Evolutionary conservation across 129 eudicot species (phyloP).

Genomic region (Flaveria linearis): DNA sequence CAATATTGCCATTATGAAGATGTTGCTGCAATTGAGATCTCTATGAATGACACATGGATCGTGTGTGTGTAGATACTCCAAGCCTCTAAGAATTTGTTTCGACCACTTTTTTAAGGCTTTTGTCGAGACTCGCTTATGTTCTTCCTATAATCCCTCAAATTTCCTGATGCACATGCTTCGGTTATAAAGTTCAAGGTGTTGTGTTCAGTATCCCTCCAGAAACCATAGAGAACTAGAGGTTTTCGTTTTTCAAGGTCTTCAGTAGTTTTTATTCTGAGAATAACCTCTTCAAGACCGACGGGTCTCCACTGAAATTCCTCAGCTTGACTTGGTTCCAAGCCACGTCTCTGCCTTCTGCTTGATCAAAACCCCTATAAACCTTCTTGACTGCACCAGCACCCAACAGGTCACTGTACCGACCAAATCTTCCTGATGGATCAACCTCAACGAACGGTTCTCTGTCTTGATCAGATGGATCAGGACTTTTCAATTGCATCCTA

Average conservation of each 20-base stretch:
- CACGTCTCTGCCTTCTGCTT: conserved; percentile 60
- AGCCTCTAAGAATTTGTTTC: conserved; percentile 58
- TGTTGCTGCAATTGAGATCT: conserved; percentile 74
- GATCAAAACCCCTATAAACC: conserved; percentile 68
- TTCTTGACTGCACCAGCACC: conserved; percentile 79
- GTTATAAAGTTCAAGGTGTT: conserved; percentile 63
- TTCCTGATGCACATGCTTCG: conserved; percentile 68
- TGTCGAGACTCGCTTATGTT: conserved; percentile 59
- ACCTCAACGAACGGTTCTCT: conserved; percentile 63
- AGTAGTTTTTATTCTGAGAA: conserved; percentile 53
- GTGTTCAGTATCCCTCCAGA: conserved; percentile 60
- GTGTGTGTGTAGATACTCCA: conserved; percentile 69
- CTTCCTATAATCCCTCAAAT: conserved; percentile 66
- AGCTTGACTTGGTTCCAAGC: conserved; percentile 80
- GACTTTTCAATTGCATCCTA: conserved; percentile 41
- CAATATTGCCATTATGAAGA: conserved; percentile 70
- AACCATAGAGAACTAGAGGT: conserved; percentile 56
- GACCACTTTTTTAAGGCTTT: conserved; percentile 75
- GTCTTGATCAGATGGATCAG: conserved; percentile 53
- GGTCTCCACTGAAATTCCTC: conserved; percentile 51
- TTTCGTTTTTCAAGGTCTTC: conserved; percentile 49
- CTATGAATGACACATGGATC: conserved; percentile 77
- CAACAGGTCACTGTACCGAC: conserved; percentile 64
- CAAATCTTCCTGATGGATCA: conserved; percentile 75
- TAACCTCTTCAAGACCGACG: conserved; percentile 39